Percentiles rank a stretch among this genome's conserved stretches.
Conservation (phyloP, 352 stramenopile genomes). For the Phytophthora europaea region DNA sequence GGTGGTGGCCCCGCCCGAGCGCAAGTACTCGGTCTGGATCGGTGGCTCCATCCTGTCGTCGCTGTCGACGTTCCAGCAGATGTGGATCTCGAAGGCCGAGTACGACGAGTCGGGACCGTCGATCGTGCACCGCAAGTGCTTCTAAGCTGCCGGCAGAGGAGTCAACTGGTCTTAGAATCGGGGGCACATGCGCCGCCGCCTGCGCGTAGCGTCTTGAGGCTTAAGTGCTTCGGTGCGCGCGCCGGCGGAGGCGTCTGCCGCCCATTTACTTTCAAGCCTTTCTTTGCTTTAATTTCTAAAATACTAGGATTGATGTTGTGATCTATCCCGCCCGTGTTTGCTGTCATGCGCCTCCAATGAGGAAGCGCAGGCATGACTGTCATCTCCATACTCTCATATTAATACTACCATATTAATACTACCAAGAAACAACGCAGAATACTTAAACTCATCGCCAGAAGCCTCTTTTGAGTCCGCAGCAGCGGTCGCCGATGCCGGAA, state of each 20-base stretch:
- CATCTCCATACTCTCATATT: neutral
- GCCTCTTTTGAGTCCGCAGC: no score
- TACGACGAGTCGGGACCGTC: slow-evolving; percentile 97
- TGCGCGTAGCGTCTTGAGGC: slow-evolving; percentile 44
- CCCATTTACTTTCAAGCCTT: slow-evolving; percentile 30
- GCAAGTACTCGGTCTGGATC: slow-evolving; percentile 98
- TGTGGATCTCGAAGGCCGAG: slow-evolving; percentile 98
- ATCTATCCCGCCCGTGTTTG: slow-evolving; percentile 28
- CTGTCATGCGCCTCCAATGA: neutral
- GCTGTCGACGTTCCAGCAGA: slow-evolving; percentile 98
- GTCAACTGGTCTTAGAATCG: slow-evolving; percentile 44
- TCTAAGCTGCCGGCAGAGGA: slow-evolving; percentile 66
- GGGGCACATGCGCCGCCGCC: slow-evolving; percentile 18
- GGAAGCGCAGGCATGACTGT: neutral
- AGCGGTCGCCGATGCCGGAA: no score
- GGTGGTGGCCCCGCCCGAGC: slow-evolving; percentile 93
- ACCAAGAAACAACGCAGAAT: no score
- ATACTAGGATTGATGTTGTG: slow-evolving; percentile 48
- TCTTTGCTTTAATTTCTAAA: slow-evolving; percentile 49
- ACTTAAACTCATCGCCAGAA: no score
- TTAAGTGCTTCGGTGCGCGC: slow-evolving; percentile 58
- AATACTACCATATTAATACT: no score
- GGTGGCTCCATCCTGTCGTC: slow-evolving; percentile 97
- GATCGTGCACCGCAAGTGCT: slow-evolving; percentile 98
- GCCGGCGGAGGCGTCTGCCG: neutral